Evolutionary conservation across 2,329 filamentous ascomycete species (phyloP), one percentile per base, ranked within the genome.

Genomic region (Xylariales sp.): DNA sequence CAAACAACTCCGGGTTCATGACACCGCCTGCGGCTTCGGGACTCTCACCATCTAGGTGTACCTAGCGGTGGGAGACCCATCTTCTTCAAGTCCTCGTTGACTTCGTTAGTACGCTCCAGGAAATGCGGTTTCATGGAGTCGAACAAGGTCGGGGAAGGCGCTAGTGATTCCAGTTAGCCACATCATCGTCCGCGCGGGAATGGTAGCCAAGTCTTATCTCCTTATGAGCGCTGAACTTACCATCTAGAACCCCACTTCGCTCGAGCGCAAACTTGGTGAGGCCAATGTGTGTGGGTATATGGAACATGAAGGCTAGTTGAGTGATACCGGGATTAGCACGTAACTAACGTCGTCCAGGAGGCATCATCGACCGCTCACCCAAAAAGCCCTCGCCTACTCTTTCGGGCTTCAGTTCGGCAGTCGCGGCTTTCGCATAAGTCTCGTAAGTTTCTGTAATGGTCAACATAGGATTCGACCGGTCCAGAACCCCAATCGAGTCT

Each of bases 301-400:
- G 52, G 42, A 56, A 54, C 54, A 57, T 56, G 33, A 57, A 55
- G 2, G 47, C 51, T 52, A 29, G 12, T 15, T 22, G 10, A 21
- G 28, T 19, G 24, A 4, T 19, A 34, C 21, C n/a, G 16, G 29
- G 14, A 22, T 31, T 40, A 40, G 38, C 28, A 40, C 16, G 14
- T 21, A 16, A 19, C 38, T 20, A 24, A 14, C 5, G 18, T 20
- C 9, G 21, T 14, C 19, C 16, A 27, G 20, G 8, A 40, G 16
- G 32, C 5, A 20, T 14, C 15, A 33, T 15, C n/a, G n/a, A n/a
- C n/a, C 6, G 11, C 51, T 41, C 24, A 53, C 53, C 51, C 16
- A 60, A 38, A 19, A 46, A 54, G 3, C 50, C 57, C 37, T 50
- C 46, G 35, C 48, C 53, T 0, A 49, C 46, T 14, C 53, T 47